Evolutionary conservation across 805 yeast genomes (phyloP), one percentile per base, ranked within the genome.

Genomic region (Debaryomyces hansenii): DNA sequence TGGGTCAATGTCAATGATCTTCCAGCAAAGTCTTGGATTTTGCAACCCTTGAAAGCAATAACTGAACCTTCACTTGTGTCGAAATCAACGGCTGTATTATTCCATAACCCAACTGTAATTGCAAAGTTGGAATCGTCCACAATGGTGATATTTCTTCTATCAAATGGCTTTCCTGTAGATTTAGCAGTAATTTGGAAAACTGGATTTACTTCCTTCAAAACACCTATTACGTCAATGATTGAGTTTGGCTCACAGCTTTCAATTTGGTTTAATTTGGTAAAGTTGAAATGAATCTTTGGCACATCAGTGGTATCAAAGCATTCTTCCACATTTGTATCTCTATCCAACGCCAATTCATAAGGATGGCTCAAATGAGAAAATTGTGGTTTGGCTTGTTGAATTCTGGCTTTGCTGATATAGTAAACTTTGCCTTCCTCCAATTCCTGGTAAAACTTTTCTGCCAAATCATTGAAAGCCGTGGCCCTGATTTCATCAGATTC

Each of bases 401-500:
- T 83, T 51, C 91, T 76, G 14, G 92, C 91, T 59, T 84, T 87
- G 35, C 92, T 81, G 28, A 94, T 76, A 57, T 85, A 89, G 63
- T 90, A 94, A 6, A 88, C 95, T 66, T 87, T 84, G 31, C 96
- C 97, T 62, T 90, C 98, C 64, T 87, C 87, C 42, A 94, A 69
- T 27, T 83, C 58, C 55, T 85, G 87, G 70, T 80, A 84, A 61
- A 80, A 86, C 61, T 81, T 83, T 49, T 87, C 96, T 10, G 92
- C 97, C 57, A 80, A 78, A 33, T 89, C 92, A 64, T 87, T 88
- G 68, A 94, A 94, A 1, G 94, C 97, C 2, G 98, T 90, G 9
- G 96, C 97, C 59, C 94, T 80, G 56, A 94, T 94, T 71, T 94
- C 98, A 58, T 94, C 96, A 5, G 97, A 87, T 63, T 94, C 96